Evolutionary conservation across 352 stramenopile genomes (phyloP), one percentile per base, ranked within the genome.

Genomic region (Globisporangium nagaii): DNA sequence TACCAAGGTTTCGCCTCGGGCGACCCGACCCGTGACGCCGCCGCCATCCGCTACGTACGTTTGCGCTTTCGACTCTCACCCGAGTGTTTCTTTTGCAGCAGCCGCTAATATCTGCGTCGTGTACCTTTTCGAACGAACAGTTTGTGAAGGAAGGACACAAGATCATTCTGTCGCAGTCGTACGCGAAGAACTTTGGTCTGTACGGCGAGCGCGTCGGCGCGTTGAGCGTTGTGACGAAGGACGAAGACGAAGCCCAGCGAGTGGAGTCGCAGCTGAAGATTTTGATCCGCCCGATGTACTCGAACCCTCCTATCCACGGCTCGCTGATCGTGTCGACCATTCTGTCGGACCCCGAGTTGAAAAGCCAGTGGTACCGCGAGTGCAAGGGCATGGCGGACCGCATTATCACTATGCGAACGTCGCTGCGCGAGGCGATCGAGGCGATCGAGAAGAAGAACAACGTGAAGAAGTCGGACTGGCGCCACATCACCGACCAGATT

Each of bases 101-200:
- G 15, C 37, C 15, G 8, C 24, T 55, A 13, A 34, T 32, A 1
- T 30, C 2, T 44, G 28, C 25, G 15, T 27, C 43, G 2, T 51
- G 15, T 27, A 48, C 20, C 6, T 24, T 58, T 24, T 36, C 17
- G 8, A 34, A 17, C 20, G 22, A 13, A 37, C 30, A 74, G 73
- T 99, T 99, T 76, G 97, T 99, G 6, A 92, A 97, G 53, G 93
- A 99, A 55, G 98, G 98, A 30, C 96, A 99, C 80, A 92, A 97
- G 57, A 84, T 99, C 66, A 71, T 97, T 15, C 72, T 99, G 49
- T 93, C 93, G 34, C 97, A 99, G 84, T 98, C 89, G 65, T 99
- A 99, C 75, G 97, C 96, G 39, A 99, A 99, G 84, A 99, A 99
- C 90, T 99, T 99, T 72, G 98, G 98, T 56, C 86, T 99, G 11